Conservation (phyloP, 768 basidiomycete genomes). For the Rubroboletus pulcherrimus region DNA sequence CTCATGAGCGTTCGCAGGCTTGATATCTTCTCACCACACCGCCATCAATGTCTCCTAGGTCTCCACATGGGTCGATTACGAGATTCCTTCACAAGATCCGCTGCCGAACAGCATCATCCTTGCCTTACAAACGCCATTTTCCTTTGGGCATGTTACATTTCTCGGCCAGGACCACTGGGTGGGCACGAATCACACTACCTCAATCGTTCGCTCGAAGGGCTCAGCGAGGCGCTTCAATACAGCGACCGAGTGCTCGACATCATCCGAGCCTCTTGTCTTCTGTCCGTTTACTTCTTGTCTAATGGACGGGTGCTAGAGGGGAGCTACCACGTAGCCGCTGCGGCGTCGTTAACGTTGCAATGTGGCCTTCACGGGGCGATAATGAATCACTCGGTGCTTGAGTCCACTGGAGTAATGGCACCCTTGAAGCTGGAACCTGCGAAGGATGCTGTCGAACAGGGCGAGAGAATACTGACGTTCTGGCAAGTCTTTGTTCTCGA, state of each 20-base stretch:
- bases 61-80: slow-evolving; percentile 64
- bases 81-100: slow-evolving; percentile 52
- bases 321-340: slow-evolving; percentile 71
- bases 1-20: slow-evolving; percentile 41
- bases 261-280: slow-evolving; percentile 71
- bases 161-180: slow-evolving; percentile 63
- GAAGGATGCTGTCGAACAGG: slow-evolving; percentile 57
- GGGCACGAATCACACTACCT: slow-evolving; percentile 75
- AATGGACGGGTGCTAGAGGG: slow-evolving; percentile 78
- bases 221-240: slow-evolving; percentile 59
- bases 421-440: slow-evolving; percentile 52
- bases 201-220: slow-evolving; percentile 53
- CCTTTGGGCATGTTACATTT: slow-evolving; percentile 80
- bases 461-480: slow-evolving; percentile 70
- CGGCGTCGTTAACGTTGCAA: slow-evolving; percentile 69
- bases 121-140: slow-evolving; percentile 77
- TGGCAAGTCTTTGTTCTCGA: slow-evolving; percentile 84
- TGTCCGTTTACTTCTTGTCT: slow-evolving; percentile 72
- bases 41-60: slow-evolving; percentile 70
- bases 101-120: slow-evolving; percentile 65
- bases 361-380: slow-evolving; percentile 57
- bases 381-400: slow-evolving; percentile 33
- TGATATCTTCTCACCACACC: slow-evolving; percentile 72
- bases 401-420: slow-evolving; percentile 32
- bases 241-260: slow-evolving; percentile 59